Conservation (phyloP, 495 filamentous ascomycete genomes). For the Hypoxylon lenormandii region DNA sequence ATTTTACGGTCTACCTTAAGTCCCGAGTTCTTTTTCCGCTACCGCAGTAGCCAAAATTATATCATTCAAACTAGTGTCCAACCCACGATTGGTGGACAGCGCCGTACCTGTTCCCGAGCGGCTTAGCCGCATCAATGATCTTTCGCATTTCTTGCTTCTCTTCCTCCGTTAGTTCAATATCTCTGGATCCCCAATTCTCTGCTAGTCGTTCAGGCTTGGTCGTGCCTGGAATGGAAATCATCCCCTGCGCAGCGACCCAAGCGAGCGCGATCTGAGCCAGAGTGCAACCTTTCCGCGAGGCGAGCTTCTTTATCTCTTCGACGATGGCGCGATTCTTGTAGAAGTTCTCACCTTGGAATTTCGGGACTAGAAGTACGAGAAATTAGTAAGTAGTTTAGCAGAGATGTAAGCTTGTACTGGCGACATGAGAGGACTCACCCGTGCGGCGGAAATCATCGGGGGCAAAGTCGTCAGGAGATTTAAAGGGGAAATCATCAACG, state of each 20-base stretch:
- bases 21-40: no score
- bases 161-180: neutral
- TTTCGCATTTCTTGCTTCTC: neutral
- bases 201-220: slow-evolving; percentile 60
- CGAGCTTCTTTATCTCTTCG: slow-evolving; percentile 59
- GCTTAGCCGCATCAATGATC: neutral
- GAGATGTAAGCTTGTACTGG: neutral
- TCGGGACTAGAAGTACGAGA: slow-evolving; percentile 51
- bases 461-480: slow-evolving; percentile 60
- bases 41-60: no score
- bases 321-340: slow-evolving; percentile 62
- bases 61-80: neutral
- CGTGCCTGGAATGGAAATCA: slow-evolving; percentile 63
- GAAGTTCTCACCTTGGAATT: slow-evolving; percentile 66
- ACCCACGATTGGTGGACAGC: neutral
- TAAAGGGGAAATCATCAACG: slow-evolving; percentile 59
- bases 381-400: no score
- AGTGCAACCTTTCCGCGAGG: slow-evolving; percentile 54
- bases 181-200: slow-evolving; percentile 46
- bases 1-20: no score
- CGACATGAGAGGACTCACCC: slow-evolving; percentile 41
- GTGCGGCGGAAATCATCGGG: slow-evolving; percentile 59
- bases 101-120: neutral
- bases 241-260: slow-evolving; percentile 62
- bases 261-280: slow-evolving; percentile 60